Evolutionary conservation across 129 eudicot genomes (phyloP), one percentile per base, ranked within the genome.

Genomic region (Arctium minus): DNA sequence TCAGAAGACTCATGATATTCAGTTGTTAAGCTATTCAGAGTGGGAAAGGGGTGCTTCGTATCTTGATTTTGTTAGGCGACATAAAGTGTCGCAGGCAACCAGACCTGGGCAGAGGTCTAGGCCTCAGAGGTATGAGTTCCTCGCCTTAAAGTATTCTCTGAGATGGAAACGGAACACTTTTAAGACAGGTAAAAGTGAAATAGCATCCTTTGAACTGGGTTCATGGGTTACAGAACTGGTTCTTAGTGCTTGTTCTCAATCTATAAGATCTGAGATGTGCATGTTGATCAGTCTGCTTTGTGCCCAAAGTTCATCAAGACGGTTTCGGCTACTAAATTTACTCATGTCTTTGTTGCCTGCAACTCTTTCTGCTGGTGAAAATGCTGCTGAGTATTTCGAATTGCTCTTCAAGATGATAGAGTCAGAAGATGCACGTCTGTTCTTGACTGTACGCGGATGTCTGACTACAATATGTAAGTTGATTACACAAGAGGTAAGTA

Each of bases 1-100:
- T 33, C 93, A 90, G 6, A 96, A 86, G 88, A 78, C 91, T 79
- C 96, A 93, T 44, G 99, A 96, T 82, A 89, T 96, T 33, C 98
- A 90, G 84, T 87, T 96, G 70, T 77, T 96, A 60, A 96, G 96
- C 86, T 96, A 96, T 76, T 86, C 99, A 33, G 99, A 96, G 79
- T 96, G 99, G 99, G 99, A 96, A 69, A 90, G 87, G 75, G 99
- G 99, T 56, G 98, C 99, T 60, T 90, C 99, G 0, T 96, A 96
- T 93, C 93, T 96, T 83, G 99, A 96, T 87, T 96, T 96, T 80
- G 99, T 96, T 78, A 88, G 99, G 90, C 88, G 99, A 87, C 98
- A 93, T 84, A 96, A 96, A 89, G 94, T 92, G 33, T 92, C 97
- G 8, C 96, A 88, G 85, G 76, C 90, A 53, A 83, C 83, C 75